A percentile compares a stretch with the other conserved stretches of the same genome.
Conservation (phyloP, 2,329 filamentous ascomycete genomes). For the Cladosporium sp. region DNA sequence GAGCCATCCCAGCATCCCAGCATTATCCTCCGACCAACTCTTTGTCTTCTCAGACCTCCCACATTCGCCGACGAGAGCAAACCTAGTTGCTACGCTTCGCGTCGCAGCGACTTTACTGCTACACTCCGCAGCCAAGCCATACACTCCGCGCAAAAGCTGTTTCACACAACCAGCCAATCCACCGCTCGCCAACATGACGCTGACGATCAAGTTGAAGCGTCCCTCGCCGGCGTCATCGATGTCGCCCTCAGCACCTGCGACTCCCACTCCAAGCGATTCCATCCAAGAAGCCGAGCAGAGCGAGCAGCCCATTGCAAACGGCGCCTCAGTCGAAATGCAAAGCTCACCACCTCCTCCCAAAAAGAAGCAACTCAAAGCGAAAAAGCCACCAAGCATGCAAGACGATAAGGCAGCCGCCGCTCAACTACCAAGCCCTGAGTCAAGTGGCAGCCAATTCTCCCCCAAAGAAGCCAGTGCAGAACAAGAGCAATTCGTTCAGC, state of each 20-base stretch:
- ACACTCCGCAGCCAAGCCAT: no score
- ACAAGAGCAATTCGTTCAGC: not conserved
- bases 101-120: no score
- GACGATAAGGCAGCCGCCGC: not conserved
- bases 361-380: not conserved
- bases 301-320: not conserved
- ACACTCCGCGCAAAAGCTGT: not conserved
- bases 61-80: not conserved
- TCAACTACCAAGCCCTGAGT: not conserved
- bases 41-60: not conserved
- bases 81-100: no score
- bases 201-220: not conserved
- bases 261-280: not conserved
- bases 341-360: constrained; percentile 2
- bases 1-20: no score
- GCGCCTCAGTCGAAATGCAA: no score
- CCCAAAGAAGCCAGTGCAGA: not conserved
- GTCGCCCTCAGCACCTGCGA: not conserved
- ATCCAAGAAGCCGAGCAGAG: not conserved
- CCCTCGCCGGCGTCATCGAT: not conserved
- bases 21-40: not conserved
- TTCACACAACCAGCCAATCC: not conserved
- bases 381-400: not conserved
- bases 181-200: not conserved
- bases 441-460: not conserved